These are phyloP conservation scores for Kwoniella shandongensis DNA, from an alignment of 768 basidiomycete species.

Conservation along the genomic window DNA sequence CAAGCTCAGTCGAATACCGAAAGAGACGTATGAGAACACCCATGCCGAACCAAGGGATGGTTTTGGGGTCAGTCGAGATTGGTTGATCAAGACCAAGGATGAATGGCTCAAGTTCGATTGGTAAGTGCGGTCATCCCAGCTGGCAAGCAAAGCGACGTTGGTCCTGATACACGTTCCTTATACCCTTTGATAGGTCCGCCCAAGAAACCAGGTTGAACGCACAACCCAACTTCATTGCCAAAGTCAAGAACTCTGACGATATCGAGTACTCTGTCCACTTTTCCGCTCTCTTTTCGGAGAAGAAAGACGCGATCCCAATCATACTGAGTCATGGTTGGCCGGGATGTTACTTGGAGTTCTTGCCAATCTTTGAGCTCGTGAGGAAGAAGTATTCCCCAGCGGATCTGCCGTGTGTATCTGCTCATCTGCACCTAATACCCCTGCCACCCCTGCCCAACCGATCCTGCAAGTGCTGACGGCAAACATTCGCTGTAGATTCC, in stretches of 20 bases:
- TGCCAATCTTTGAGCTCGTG: constrained; percentile 17
- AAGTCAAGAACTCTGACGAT: constrained; percentile 18
- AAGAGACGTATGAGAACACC: constrained; percentile 35
- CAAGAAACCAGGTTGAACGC: constrained; percentile 32
- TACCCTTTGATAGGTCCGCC: constrained; percentile 21
- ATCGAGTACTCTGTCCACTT: constrained; percentile 23
- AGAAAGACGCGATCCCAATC: constrained; percentile 22
- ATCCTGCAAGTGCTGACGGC: background rate
- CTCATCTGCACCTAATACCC: too few species aligned
- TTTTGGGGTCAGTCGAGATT: constrained; percentile 30
- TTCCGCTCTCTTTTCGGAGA: constrained; percentile 12
- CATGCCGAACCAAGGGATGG: constrained; percentile 15
- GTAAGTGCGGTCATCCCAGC: constrained; percentile 16
- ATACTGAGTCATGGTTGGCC: constrained; percentile 35
- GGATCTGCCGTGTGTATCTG: constrained; percentile 17
- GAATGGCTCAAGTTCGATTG: constrained; percentile 37
- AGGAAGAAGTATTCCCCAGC: constrained; percentile 11
- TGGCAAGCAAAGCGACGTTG: too few species aligned
- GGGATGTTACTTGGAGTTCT: constrained; percentile 26
- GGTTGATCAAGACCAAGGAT: constrained; percentile 27
- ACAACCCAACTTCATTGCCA: constrained; percentile 24
- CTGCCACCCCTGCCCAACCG: background rate
- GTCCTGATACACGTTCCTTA: background rate
- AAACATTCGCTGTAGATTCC: constrained; percentile 15
- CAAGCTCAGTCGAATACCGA: constrained; percentile 18